Base-by-base conservation (phyloP, 495 filamentous ascomycete genomes). In the Xylaria flabelliformis region DNA sequence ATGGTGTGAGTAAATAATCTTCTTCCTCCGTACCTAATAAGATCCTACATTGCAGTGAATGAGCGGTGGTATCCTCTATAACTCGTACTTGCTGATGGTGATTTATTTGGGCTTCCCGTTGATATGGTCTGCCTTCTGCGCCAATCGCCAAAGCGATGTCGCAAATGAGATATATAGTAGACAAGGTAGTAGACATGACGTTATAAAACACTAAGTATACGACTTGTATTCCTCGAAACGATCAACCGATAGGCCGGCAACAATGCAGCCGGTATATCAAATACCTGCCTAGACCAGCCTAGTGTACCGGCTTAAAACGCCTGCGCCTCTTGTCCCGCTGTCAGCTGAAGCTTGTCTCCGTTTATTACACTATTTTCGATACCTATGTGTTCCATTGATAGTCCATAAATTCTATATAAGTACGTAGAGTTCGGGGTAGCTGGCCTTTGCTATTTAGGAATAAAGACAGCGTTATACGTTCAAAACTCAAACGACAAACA, bases 201-300 rank as follows among this genome's bases (percentile, higher is more conserved):
- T 32, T 29, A 56, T 4, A 2, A 12, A 53, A 53, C 24, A 56
- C 1, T 4, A 55, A 10, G 13, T 24, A 36, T 17, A 39, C 19
- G 21, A 39, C 7, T 29, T 29, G 26, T 61, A 9, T 6, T 41
- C 19, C 17, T 34, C 5, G 55, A n/a, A 36, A 7, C 55, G 4
- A 36, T 7, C 17, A 21, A 44, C 12, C 42, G 41, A 42, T 15
- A 65, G 32, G 15, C 34, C 48, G 64, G 46, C 64, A 53, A 32
- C 4, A 24, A 3, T n/a, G n/a, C 63, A 51, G 8, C 24, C 42
- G 34, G 50, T 26, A 29, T 24, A 24, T 53, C 64, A 36, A 48
- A 36, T 7, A 39, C 64, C 46, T 67, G 44, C 64, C 64, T 53
- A 55, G 48, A 26, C 29, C 3, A 19, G 46, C 24, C 64, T 67